A percentile compares a stretch with the other conserved stretches of the same genome.
These are phyloP conservation scores for Colletotrichum musicola DNA, from an alignment of 2,329 filamentous ascomycete genomes.

Conservation along the genomic window DNA sequence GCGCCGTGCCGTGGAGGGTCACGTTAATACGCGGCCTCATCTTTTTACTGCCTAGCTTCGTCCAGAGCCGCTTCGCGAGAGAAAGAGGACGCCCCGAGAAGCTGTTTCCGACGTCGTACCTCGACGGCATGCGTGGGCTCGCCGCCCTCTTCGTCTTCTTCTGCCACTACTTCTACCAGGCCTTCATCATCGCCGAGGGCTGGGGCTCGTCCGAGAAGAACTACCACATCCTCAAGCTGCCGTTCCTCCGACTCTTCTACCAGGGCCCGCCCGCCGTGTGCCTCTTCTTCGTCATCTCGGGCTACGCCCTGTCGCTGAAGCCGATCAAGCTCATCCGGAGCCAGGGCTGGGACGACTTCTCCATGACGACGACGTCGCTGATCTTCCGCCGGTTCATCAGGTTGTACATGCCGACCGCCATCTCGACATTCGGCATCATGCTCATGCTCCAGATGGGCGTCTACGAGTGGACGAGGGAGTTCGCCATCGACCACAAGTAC, in stretches of 20 bases:
- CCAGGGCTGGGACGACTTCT: conserved; percentile 54
- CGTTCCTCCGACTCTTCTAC: conserved; percentile 66
- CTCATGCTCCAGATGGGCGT: conserved; percentile 58
- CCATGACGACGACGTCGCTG: conserved; percentile 61
- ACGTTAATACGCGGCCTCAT: conserved; percentile 53
- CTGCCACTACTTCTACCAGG: conserved; percentile 68
- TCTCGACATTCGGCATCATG: conserved; percentile 63
- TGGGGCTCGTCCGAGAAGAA: conserved; percentile 60
- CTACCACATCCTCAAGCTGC: conserved; percentile 63
- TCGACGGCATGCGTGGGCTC: conserved; percentile 69
- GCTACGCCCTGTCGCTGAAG: conserved; percentile 69
- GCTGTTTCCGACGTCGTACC: conserved; percentile 66
- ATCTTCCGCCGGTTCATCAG: conserved; percentile 65
- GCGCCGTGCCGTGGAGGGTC: conserved; percentile 52
- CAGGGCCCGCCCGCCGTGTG: conserved; percentile 69
- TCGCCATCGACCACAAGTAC: conserved; percentile 56
- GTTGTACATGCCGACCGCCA: conserved; percentile 63
- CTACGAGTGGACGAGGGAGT: conserved; percentile 62
- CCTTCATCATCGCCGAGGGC: conserved; percentile 63
- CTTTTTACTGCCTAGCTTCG: conserved; percentile 67
- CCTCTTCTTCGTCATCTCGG: conserved; percentile 73
- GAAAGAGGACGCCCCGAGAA: conserved; percentile 56
- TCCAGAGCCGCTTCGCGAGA: conserved; percentile 58
- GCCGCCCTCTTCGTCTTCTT: conserved; percentile 69
- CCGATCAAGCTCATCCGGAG: conserved; percentile 61